Evolutionary conservation across 2,329 filamentous ascomycete species (phyloP).

Genomic region (Fusarium avenaceum): DNA sequence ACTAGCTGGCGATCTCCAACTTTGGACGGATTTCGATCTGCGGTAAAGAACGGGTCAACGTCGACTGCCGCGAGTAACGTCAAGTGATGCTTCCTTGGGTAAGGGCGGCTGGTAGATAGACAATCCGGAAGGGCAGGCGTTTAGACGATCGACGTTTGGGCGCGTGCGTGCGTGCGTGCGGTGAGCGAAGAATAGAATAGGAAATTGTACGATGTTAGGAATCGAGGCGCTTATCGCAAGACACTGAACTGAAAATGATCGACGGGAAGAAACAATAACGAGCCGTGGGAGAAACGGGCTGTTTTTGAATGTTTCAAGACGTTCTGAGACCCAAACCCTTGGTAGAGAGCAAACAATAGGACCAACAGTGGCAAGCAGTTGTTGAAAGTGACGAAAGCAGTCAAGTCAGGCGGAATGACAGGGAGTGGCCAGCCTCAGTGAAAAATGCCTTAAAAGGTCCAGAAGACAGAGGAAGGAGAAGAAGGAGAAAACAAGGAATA

Average conservation of each 20-base stretch:
- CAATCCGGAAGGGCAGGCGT: constrained; percentile 24
- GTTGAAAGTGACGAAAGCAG: constrained; percentile 22
- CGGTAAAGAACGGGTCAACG: constrained; percentile 28
- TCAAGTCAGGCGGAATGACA: constrained; percentile 11
- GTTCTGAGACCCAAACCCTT: constrained; percentile 21
- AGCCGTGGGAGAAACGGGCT: constrained; percentile 11
- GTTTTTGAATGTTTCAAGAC: constrained; percentile 43
- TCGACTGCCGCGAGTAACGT: constrained; percentile 23
- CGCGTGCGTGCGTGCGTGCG: constrained; percentile 32
- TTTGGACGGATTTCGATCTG: constrained; percentile 32
- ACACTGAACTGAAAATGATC: constrained; percentile 38
- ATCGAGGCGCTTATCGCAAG: constrained; percentile 35
- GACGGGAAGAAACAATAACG: constrained; percentile 25
- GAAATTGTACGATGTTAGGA: constrained; percentile 6
- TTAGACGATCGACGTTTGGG: constrained; percentile 41
- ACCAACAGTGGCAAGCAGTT: constrained; percentile 27
- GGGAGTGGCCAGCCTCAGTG: constrained; percentile 35
- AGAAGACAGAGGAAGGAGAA: constrained; percentile 19
- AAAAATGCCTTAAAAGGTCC: constrained; percentile 34
- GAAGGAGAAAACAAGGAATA: constrained; percentile 17
- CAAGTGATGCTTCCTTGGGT: constrained; percentile 9
- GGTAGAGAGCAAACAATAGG: constrained; percentile 27
- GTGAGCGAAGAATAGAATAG: constrained; percentile 13
- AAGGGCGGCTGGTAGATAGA: constrained; percentile 16
- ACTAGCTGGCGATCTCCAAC: constrained; percentile 35